Evolutionary conservation across 140 eudicot species (phyloP), one percentile per base, ranked within the genome.

Genomic region (Oenanthe javanica): DNA sequence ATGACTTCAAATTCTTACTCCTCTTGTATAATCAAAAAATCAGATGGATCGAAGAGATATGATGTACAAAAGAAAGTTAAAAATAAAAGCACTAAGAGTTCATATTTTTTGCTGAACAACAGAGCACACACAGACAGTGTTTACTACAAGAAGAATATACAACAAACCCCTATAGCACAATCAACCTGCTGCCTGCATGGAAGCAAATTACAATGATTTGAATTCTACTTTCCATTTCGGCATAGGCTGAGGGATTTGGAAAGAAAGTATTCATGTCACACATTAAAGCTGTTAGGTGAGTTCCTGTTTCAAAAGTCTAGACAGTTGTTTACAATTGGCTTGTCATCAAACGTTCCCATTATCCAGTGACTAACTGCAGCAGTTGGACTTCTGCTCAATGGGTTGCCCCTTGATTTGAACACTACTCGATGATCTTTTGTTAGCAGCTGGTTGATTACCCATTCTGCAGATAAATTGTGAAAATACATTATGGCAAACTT

Each of bases 321-420:
- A 77, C 54, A 57, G 40, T 18, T 77, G 54, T 77, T 54, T 40
- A 55, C 80, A 19, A 77, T 52, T 38, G 43, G 48, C 23, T 12
- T 31, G 3, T 61, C 63, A 50, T 16, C 27, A 2, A 19, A 55
- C 21, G 4, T 76, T 42, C 61, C 51, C 77, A 81, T 9, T 11
- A 47, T 66, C 47, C 55, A 27, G 21, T 25, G 36, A 12, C 76
- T 87, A 93, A 83, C 96, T 91, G 82, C 98, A 93, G 76, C 98
- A 93, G 85, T 89, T 93, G 84, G 83, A 81, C 87, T 90, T 92
- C 96, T 92, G 97, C 87, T 90, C 95, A 76, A 95, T 95, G 18
- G 97, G 93, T 83, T 95, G 92, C 72, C 99, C 99, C 89, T 87
- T 92, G 75, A 95, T 88, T 80, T 88, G 97, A 82, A 95, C 99